Conservation (phyloP, 2,329 filamentous ascomycete species). For the Laburnicola sp. region DNA sequence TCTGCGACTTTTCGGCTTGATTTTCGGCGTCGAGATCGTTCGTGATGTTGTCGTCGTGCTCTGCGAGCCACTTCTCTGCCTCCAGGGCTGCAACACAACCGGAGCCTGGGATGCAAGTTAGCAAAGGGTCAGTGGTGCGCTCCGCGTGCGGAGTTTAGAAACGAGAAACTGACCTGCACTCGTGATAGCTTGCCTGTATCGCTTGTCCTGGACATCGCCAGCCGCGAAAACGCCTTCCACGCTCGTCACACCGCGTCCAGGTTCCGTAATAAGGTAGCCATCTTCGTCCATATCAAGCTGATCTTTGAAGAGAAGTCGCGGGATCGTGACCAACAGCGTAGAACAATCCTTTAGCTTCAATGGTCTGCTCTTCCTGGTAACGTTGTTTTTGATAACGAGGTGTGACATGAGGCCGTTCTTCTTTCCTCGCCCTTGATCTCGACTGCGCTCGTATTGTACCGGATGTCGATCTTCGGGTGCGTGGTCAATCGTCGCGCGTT, state of each 20-base stretch:
- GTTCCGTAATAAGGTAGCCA: slow-evolving; percentile 85
- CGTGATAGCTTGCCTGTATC: slow-evolving; percentile 95
- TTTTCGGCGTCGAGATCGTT: slow-evolving; percentile 54
- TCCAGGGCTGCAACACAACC: slow-evolving; percentile 96
- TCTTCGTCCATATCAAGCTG: slow-evolving; percentile 88
- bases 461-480: slow-evolving; percentile 88
- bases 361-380: slow-evolving; percentile 77
- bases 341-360: slow-evolving; percentile 90
- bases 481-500: slow-evolving; percentile 84
- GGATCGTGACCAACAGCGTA: slow-evolving; percentile 98
- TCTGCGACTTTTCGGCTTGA: slow-evolving; percentile 54
- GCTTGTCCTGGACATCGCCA: slow-evolving; percentile 98
- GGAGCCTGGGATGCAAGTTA: slow-evolving; percentile 62
- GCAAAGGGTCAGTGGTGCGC: slow-evolving; percentile 18
- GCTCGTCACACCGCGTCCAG: slow-evolving; percentile 86
- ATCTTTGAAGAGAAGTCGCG: slow-evolving; percentile 82
- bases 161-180: slow-evolving; percentile 75
- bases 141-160: slow-evolving; percentile 5
- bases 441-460: slow-evolving; percentile 78
- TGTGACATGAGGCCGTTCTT: slow-evolving; percentile 80
- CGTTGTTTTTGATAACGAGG: slow-evolving; percentile 78
- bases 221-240: slow-evolving; percentile 93
- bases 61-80: slow-evolving; percentile 88
- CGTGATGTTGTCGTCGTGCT: slow-evolving; percentile 63
- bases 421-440: slow-evolving; percentile 83